Evolutionary conservation across 2,329 filamentous ascomycete species (phyloP), one percentile per base, ranked within the genome.

Genomic region (Penicillium frequentans): DNA sequence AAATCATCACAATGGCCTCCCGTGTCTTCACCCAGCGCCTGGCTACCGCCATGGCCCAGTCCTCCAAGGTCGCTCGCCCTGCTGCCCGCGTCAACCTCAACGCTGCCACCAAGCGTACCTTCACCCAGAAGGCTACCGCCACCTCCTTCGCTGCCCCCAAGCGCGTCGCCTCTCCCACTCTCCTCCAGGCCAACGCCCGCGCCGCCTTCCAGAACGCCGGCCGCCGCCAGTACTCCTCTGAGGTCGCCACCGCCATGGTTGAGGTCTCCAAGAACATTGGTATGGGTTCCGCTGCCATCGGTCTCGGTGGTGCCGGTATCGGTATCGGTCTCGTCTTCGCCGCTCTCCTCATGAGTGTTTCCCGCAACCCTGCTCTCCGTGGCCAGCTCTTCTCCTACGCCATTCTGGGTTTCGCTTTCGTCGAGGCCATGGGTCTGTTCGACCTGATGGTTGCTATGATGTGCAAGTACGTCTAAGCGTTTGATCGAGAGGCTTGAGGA

Each of bases 271-370:
- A 91, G 86, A 92, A 92, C 88, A 79, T 92, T 75, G 90, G 90
- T 86, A 92, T 92, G 89, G 90, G 90, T 81, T 84, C 87, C 72
- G 91, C 91, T 75, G 91, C 91, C 83, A 92, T 96, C 77, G 91
- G 91, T 89, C 89, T 96, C 75, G 90, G 89, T 77, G 89, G 89
- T 89, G 89, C 90, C 77, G 90, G 90, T 91, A 91, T 95, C 80
- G 91, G 91, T 90, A 96, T 95, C 82, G 91, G 91, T 85, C 87
- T 93, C 77, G 91, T 96, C 77, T 96, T 96, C 87, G 90, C 89
- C 77, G 88, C 90, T 75, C 90, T 96, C 78, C 85, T 96, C 77
- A 88, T 90, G 81, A 87, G 87, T 83, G 90, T 95, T 79, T 90
- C 91, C 84, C 90, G 91, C 84, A 96, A 96, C 90, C 91, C 91